A percentile compares a stretch with the other conserved stretches of the same genome.
phyloP scores from a whole-genome alignment of 306 rosid species.

The Prosopis cineraria region DNA sequence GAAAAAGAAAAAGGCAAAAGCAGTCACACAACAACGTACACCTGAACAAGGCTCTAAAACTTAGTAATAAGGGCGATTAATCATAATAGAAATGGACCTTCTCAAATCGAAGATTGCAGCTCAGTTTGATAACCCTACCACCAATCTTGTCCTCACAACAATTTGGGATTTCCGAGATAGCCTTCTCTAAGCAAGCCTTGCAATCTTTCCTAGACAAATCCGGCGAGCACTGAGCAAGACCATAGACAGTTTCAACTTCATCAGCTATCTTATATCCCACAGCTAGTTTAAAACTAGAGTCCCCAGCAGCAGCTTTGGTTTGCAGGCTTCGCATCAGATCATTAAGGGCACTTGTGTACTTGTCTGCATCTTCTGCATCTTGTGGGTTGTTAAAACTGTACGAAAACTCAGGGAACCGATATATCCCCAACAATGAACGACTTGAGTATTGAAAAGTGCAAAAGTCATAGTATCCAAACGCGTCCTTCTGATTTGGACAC shows the following conservation, averaged over 20 bases:
- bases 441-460: neutral
- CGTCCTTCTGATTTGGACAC: constrained; percentile 4
- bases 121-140: constrained; percentile 19
- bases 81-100: neutral
- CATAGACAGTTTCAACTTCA: constrained; percentile 9
- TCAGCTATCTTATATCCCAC: neutral
- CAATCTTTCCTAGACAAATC: constrained; percentile 24
- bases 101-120: constrained; percentile 34
- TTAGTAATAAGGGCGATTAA: neutral
- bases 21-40: too few species aligned
- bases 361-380: neutral
- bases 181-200: neutral
- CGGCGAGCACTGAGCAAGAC: constrained; percentile 38
- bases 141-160: constrained; percentile 10
- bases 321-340: neutral
- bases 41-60: too few species aligned
- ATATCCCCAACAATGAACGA: constrained; percentile 4
- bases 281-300: constrained; percentile 10
- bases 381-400: neutral
- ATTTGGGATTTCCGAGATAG: fast-evolving
- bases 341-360: neutral
- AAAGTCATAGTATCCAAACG: neutral
- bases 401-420: neutral
- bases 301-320: constrained; percentile 2
- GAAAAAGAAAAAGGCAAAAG: too few species aligned